Evolutionary conservation across 2,329 filamentous ascomycete genomes (phyloP), one percentile per base, ranked within the genome.

Genomic region (Trichoderma semiorbis): DNA sequence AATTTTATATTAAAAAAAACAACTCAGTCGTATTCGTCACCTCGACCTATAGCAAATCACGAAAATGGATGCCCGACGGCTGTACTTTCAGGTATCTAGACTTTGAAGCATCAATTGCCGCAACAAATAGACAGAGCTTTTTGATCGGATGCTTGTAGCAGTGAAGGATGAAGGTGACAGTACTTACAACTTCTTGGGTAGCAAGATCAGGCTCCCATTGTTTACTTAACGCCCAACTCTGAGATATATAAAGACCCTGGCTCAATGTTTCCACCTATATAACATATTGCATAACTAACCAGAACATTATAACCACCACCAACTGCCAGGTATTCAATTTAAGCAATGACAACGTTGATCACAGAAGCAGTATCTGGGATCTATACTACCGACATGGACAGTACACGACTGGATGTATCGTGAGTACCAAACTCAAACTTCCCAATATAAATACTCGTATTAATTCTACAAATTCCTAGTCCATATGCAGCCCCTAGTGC

Each of bases 401-500:
- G 34, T 50, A 47, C 21, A 16, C 69, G 50, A 11, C 69, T 55
- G 7, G 55, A 61, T 7, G 3, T 21, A 36, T 71, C 69, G 69
- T 71, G 39, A 67, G 69, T 60, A 21, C 18, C 18, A 12, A 2
- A 34, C 11, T n/a, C 12, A 10, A 21, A 62, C 7, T 18, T 24
- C 64, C 16, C 14, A 18, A 43, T 14, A 18, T 53, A 39, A 14
- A 10, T 34, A 28, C 26, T n/a, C 39, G 61, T 32, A 57, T 24
- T 21, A 12, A 36, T 36, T 16, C 32, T 50, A 21, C 58, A 18
- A 8, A 21, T 18, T 2, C n/a, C 11, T 12, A 72, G 70, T 30
- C 39, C 62, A 28, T 72, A 72, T 39, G 34, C 70, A 11, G 24
- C 21, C 6, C 66, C 70, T 18, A 72, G 47, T 30, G 32, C 57